Evolutionary conservation across 2,329 filamentous ascomycete species (phyloP).

Genomic region (Chaetomium sp.): DNA sequence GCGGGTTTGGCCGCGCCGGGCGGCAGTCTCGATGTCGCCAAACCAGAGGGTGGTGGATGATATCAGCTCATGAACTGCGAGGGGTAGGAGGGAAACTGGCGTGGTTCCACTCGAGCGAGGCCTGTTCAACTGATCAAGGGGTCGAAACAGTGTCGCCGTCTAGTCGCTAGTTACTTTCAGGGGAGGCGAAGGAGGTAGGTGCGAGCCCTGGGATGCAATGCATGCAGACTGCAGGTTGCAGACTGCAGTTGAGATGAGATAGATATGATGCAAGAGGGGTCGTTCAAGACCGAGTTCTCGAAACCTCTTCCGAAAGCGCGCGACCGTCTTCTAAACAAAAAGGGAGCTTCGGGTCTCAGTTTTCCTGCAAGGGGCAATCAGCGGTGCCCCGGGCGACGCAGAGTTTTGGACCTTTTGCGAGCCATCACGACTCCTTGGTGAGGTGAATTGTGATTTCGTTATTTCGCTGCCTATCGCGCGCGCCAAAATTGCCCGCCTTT

Average conservation of each 20-base stretch:
- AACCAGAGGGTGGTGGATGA: neutral
- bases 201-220: no score
- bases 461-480: constrained; percentile 34
- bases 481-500: constrained; percentile 5
- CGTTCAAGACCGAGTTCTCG: neutral
- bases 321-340: neutral
- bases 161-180: no score
- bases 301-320: neutral
- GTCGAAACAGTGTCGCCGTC: neutral
- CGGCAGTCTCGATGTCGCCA: constrained; percentile 3
- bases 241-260: neutral
- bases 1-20: neutral
- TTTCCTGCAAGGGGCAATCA: neutral
- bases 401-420: constrained; percentile 6
- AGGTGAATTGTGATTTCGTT: constrained; percentile 21
- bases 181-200: no score
- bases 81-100: neutral
- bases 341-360: neutral
- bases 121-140: constrained; percentile 1
- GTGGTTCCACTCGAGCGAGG: neutral
- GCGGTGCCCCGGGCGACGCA: constrained; percentile 1
- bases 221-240: no score
- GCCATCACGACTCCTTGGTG: constrained; percentile 5
- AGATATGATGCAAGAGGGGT: neutral
- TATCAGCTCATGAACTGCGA: constrained; percentile 6